A percentile compares a stretch with the other conserved stretches of the same genome.
Conservation (phyloP, 495 filamentous ascomycete species). For the Xylaria curta region DNA sequence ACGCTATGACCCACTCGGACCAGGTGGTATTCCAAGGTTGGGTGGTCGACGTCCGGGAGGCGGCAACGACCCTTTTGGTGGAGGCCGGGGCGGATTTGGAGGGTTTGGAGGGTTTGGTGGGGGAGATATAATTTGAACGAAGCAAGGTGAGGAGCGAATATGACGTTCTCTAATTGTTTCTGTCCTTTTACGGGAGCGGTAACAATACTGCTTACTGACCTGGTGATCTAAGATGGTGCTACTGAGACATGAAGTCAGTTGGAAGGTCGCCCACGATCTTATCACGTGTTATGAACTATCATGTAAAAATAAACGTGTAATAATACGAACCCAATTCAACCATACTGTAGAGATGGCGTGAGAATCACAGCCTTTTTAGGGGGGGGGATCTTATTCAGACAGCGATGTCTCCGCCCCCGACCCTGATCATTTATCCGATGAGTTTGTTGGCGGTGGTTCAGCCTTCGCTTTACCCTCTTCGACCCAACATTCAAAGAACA, state of each 20-base stretch:
- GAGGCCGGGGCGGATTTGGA: conserved; percentile 37
- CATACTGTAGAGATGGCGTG: neutral
- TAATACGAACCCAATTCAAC: conserved; percentile 13
- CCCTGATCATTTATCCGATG: conserved; percentile 4
- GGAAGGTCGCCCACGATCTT: neutral
- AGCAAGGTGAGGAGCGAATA: neutral
- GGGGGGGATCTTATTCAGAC: neutral
- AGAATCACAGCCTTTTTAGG: neutral
- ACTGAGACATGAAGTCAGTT: neutral
- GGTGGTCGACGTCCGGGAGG: conserved; percentile 44
- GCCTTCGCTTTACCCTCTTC: conserved; percentile 59
- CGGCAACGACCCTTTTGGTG: conserved; percentile 42
- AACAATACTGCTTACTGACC: neutral
- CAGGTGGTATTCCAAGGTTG: conserved; percentile 61
- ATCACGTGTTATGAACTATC: conserved; percentile 14
- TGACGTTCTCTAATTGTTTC: neutral
- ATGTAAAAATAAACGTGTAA: conserved; percentile 12
- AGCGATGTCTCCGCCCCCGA: neutral
- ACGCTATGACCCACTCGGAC: conserved; percentile 81
- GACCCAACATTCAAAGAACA: conserved; percentile 73
- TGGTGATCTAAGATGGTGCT: neutral
- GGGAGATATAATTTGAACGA: conserved; percentile 51
- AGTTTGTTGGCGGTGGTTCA: conserved; percentile 11
- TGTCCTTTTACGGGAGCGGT: neutral
- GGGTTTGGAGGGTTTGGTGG: conserved; percentile 47